These are phyloP conservation scores for Ceratocystis alfenasii DNA, from an alignment of 2,329 filamentous ascomycete species.

Conservation along the genomic window DNA sequence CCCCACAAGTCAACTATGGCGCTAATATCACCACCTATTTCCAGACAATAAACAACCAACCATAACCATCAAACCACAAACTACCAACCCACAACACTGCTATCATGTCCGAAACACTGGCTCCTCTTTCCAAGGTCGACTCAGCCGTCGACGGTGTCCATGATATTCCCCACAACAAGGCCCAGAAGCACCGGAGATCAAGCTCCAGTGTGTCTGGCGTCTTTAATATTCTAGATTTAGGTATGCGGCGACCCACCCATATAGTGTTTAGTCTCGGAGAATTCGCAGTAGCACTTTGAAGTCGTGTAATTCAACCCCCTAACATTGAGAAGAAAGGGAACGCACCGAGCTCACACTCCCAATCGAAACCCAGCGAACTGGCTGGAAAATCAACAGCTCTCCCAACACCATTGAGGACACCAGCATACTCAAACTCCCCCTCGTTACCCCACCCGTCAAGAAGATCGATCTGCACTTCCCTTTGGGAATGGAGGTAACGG, in stretches of 20 bases:
- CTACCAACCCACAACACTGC: conserved; percentile 12
- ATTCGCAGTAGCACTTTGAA: not conserved
- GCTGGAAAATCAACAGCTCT: conserved; percentile 92
- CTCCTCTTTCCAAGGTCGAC: conserved; percentile 72
- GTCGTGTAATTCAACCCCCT: conserved; percentile 14
- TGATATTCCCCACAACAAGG: conserved; percentile 26
- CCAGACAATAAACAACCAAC: not conserved
- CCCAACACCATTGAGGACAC: conserved; percentile 67
- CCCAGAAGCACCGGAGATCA: conserved; percentile 51
- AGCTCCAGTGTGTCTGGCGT: conserved; percentile 60
- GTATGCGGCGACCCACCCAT: conserved; percentile 39
- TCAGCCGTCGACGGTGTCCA: conserved; percentile 70
- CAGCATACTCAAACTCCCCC: conserved; percentile 66
- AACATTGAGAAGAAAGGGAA: conserved; percentile 51
- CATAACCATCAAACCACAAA: not conserved
- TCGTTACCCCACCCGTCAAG: conserved; percentile 75
- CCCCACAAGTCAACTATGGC: not conserved
- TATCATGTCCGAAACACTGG: conserved; percentile 33
- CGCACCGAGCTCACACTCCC: conserved; percentile 61
- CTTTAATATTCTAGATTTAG: conserved; percentile 71
- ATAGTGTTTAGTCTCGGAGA: conserved; percentile 12
- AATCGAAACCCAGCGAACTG: conserved; percentile 72
- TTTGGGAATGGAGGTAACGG: conserved; percentile 73
- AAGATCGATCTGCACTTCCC: conserved; percentile 91
- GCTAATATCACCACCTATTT: not conserved